Base-by-base conservation (phyloP, 305 asterid genomes). In the Petunia hybrid region DNA sequence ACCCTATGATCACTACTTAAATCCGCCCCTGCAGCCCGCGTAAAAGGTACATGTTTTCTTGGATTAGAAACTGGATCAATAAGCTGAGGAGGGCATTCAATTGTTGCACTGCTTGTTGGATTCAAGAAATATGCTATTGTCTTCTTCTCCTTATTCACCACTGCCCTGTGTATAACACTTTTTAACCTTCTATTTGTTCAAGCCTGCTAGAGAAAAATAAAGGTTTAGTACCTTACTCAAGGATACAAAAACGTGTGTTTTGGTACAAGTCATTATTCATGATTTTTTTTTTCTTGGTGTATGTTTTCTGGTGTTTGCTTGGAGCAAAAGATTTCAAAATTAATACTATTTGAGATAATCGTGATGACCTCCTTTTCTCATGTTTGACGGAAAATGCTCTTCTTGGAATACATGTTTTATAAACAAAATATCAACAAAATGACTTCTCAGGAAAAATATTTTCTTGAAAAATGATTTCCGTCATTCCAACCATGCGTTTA, bases 101-200 rank as follows among this genome's bases (percentile, higher is more conserved):
- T 83, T 16, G 40, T 3, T 13, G 79, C 41, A 53, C 38, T 51
- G n/a, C 75, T 42, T 62, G 78, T 42, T 42, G 84, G 84, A 83
- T 82, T 82, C 9, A 85, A 36, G 73, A 82, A 80, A 85, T 82
- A 83, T 51, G 86, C 84, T 10, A 83, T 45, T 13, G 88, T 79
- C 75, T 69, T 13, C 60, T 36, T 62, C 43, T 83, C 86, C 80
- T 77, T 46, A 10, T 83, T 85, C 39, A 83, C 75, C 69, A 83
- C 84, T 80, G 79, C 83, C 79, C 86, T 69, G 39, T 85, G 86
- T 5, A 63, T 83, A 39, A 83, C 84, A 57, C 84, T 77, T 76
- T 78, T 77, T 22, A 83, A 77, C 84, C 83, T 85, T 62, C 86
- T 81, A 82, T 69, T 85, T 8, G 81, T 80, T 81, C 86, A 85